A percentile compares a stretch with the other conserved stretches of the same genome.
These are phyloP conservation scores for Lachnellula hyalina DNA, from an alignment of 2,329 filamentous ascomycete genomes.

Conservation along the genomic window DNA sequence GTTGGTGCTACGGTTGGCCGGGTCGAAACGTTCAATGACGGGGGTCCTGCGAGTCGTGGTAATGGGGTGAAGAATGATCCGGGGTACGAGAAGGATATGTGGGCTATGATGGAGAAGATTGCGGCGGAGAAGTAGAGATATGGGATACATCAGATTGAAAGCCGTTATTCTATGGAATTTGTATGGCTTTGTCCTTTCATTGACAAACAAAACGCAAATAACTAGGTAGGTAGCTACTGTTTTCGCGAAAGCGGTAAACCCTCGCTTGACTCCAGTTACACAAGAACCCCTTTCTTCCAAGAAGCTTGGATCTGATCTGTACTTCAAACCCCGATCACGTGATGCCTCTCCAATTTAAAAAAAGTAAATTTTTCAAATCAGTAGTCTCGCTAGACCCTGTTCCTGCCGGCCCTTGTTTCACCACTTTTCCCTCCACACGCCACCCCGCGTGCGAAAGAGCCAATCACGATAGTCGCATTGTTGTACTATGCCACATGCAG, in stretches of 20 bases:
- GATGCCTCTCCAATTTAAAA: too few relatives aligned
- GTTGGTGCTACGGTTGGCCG: slow-evolving; percentile 32
- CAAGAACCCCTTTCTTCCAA: too few relatives aligned
- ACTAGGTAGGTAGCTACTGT: too few relatives aligned
- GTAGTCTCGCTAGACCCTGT: not conserved
- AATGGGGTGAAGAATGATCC: slow-evolving; percentile 1
- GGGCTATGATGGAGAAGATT: slow-evolving; percentile 4
- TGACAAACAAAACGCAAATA: too few relatives aligned
- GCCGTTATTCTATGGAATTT: too few relatives aligned
- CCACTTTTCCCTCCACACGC: not conserved
- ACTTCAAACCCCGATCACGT: too few relatives aligned
- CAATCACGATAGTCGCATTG: not conserved
- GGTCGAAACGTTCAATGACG: slow-evolving; percentile 35
- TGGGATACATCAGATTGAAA: not conserved
- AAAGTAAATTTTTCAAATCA: too few relatives aligned
- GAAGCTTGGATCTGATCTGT: too few relatives aligned
- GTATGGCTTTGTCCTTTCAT: too few relatives aligned
- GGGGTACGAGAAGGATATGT: slow-evolving; percentile 2
- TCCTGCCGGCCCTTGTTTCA: not conserved
- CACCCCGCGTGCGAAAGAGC: not conserved
- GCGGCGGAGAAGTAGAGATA: not conserved
- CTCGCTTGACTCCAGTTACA: too few relatives aligned
- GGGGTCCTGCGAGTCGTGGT: slow-evolving; percentile 30
- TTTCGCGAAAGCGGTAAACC: too few relatives aligned
- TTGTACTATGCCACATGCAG: not conserved